A percentile compares a stretch with the other conserved stretches of the same genome.
These are phyloP conservation scores for Phytophthora fragariaefolia DNA, from an alignment of 352 stramenopile genomes.

Conservation along the genomic window DNA sequence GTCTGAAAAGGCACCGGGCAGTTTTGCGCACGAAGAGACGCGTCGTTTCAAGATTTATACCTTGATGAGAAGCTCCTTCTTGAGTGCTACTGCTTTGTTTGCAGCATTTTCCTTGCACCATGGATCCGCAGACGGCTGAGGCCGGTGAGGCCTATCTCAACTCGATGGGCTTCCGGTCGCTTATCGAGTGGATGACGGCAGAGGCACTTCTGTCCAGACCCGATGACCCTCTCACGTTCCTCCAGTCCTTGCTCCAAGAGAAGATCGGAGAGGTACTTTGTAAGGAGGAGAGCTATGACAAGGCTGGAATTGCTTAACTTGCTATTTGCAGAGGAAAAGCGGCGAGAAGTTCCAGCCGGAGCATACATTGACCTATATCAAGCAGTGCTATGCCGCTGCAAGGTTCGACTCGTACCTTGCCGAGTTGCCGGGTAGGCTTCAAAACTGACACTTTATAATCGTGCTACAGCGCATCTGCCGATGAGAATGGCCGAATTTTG, in stretches of 20 bases:
- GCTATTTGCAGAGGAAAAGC: constrained; percentile 35
- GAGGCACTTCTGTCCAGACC: constrained; percentile 85
- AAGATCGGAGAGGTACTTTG: constrained; percentile 76
- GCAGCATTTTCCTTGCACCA: too few species aligned
- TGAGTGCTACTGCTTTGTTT: too few species aligned
- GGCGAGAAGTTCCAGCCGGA: constrained; percentile 83
- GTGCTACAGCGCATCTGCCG: constrained; percentile 64
- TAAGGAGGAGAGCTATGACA: not conserved
- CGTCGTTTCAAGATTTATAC: constrained; percentile 32
- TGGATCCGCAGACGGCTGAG: constrained; percentile 83
- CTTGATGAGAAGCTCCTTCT: too few species aligned
- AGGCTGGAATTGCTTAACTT: not conserved
- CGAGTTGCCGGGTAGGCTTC: too few species aligned
- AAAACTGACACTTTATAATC: constrained; percentile 1
- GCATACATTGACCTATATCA: constrained; percentile 84
- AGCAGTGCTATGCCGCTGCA: constrained; percentile 88
- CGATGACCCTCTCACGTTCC: constrained; percentile 88
- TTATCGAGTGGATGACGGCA: constrained; percentile 93
- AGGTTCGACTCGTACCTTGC: constrained; percentile 40
- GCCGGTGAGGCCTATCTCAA: constrained; percentile 89
- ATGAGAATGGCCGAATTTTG: constrained; percentile 83
- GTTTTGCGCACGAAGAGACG: constrained; percentile 36
- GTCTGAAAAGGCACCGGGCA: too few species aligned
- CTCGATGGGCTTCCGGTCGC: constrained; percentile 87
- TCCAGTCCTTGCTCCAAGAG: constrained; percentile 79